Evolutionary conservation across 306 rosid genomes (phyloP), one percentile per base, ranked within the genome.

Genomic region (Hippophae rhamnoides): DNA sequence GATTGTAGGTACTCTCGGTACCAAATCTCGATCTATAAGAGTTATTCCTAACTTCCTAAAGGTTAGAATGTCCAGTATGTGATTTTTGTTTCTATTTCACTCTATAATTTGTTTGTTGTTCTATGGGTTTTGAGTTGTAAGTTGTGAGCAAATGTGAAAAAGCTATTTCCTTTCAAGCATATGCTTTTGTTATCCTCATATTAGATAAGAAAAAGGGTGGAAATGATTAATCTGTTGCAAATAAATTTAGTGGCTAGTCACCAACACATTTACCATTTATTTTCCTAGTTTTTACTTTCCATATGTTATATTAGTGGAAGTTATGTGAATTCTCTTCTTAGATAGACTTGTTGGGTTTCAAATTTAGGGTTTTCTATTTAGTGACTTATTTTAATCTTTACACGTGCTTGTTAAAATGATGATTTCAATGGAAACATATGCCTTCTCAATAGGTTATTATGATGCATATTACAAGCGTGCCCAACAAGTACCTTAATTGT

Each of bases 391-490:
- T 18, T 18, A 18, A 18, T 44, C 54, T 49, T 43, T 63, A 47
- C 49, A 41, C 57, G 61, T 81, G 55, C 78, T 88, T 96, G 96
- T 92, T 74, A 92, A 92, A 82, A 85, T 79, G 96, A 92, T 96
- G 78, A 88, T 92, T 73, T 78, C 88, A 72, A 85, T 76, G 69
- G 99, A 95, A 61, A 85, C 96, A 27, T 92, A 92, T 76, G 95
- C 93, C 41, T 96, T 92, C 73, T 92, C 99, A 40, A 93, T 96
- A 57, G 99, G 96, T 74, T 92, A 92, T 74, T 92, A 92, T 79
- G 99, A 92, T 77, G 96, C 96, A 65, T 92, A 83, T 76, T 88
- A 92, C 87, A 92, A 92, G 76, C 90, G 90, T 3, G 99, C 99
- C 62, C 99, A 92, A 66, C 99, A 92, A 95, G 99, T 92, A 76